A percentile compares a stretch with the other conserved stretches of the same genome.
These are phyloP conservation scores for Limonium bicolor DNA, from an alignment of 148 eudicot species.

Conservation along the genomic window DNA sequence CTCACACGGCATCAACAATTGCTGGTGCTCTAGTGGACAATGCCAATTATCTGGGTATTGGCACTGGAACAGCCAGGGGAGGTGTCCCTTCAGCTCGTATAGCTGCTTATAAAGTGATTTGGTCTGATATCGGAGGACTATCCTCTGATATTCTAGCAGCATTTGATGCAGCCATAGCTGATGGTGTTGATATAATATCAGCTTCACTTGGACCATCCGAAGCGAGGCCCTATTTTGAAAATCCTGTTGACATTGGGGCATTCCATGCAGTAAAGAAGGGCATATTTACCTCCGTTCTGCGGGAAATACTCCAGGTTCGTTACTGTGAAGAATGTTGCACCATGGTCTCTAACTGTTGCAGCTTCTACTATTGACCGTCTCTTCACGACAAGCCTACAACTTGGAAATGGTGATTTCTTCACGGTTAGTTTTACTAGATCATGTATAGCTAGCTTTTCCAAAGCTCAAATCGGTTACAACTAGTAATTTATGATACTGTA, in stretches of 20 bases:
- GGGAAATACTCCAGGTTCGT: conserved; percentile 42
- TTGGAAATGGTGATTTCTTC: conserved; percentile 32
- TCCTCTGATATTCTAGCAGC: conserved; percentile 82
- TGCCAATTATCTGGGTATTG: conserved; percentile 59
- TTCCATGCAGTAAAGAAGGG: conserved; percentile 72
- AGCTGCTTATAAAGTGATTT: conserved; percentile 76
- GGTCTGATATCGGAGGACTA: conserved; percentile 52
- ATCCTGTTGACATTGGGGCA: conserved; percentile 70
- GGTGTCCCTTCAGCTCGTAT: conserved; percentile 88
- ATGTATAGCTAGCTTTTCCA: no score
- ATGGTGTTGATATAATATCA: conserved; percentile 79
- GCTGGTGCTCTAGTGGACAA: conserved; percentile 50
- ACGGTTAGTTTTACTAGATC: no score
- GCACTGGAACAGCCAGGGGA: conserved; percentile 79
- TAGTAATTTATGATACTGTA: no score
- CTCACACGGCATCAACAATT: conserved; percentile 86
- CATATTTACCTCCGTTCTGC: conserved; percentile 45
- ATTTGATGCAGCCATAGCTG: conserved; percentile 68
- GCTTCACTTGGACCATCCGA: conserved; percentile 68
- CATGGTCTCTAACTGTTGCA: conserved; percentile 57
- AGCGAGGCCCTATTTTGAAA: conserved; percentile 25
- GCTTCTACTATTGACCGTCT: conserved; percentile 56
- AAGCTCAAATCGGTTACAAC: no score
- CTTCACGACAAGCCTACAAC: conserved; percentile 23
- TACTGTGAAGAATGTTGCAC: conserved; percentile 48